phyloP scores from a whole-genome alignment of 805 yeast genomes.

The Yamadazyma philogaea region DNA sequence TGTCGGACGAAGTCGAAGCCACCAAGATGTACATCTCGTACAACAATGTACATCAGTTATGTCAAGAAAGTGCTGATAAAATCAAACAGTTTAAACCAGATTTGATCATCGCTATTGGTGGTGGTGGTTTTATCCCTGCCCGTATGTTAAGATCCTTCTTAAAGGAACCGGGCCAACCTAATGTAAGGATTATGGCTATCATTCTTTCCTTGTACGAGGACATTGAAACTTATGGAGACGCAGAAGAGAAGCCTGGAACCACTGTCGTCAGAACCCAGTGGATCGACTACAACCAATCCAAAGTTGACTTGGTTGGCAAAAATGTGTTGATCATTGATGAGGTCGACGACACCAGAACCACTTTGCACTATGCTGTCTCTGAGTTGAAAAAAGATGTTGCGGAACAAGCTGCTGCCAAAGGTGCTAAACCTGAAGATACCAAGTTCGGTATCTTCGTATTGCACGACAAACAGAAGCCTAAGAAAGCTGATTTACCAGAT shows the following conservation, averaged over 20 bases:
- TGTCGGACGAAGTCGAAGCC: conserved; percentile 13
- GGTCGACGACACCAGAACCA: conserved; percentile 84
- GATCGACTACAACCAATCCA: conserved; percentile 71
- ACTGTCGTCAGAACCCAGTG: conserved; percentile 77
- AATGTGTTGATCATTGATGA: conserved; percentile 75
- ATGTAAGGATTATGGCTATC: conserved; percentile 91
- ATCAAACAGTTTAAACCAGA: conserved; percentile 78
- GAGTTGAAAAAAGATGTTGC: conserved; percentile 72
- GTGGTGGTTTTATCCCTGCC: conserved; percentile 98
- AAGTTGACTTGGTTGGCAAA: conserved; percentile 61
- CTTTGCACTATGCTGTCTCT: conserved; percentile 72
- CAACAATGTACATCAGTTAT: conserved; percentile 75
- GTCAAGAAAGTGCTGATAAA: conserved; percentile 59
- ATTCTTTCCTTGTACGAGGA: conserved; percentile 91
- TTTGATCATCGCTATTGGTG: conserved; percentile 92
- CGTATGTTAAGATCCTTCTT: conserved; percentile 91
- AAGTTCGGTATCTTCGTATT: conserved; percentile 73
- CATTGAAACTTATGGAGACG: conserved; percentile 56
- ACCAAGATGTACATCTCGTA: conserved; percentile 70
- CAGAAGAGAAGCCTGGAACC: conserved; percentile 54
- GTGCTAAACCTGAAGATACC: conserved; percentile 48
- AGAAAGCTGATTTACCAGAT: conserved; percentile 68
- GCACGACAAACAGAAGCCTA: conserved; percentile 71
- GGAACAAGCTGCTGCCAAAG: conserved; percentile 53
- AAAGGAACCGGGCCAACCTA: conserved; percentile 83